Evolutionary conservation across 768 basidiomycete species (phyloP).

Genomic region (Kwoniella dejecticola): DNA sequence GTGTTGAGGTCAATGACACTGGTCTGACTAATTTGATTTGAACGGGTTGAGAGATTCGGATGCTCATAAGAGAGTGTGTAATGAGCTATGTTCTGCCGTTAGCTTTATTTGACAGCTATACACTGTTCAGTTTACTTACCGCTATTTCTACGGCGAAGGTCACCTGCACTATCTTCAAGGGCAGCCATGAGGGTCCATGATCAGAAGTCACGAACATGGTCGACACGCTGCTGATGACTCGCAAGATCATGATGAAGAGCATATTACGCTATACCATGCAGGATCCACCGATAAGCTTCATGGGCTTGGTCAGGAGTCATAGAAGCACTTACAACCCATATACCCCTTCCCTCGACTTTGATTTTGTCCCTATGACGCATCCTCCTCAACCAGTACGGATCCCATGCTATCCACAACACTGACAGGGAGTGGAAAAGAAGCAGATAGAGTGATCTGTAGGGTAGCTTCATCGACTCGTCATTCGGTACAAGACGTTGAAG

Average conservation of each 20-base stretch:
- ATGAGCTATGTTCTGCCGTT: constrained; percentile 20
- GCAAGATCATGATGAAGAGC: constrained; percentile 23
- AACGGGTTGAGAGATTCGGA: constrained; percentile 32
- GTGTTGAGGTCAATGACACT: constrained; percentile 16
- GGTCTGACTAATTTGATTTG: constrained; percentile 36
- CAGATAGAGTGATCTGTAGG: constrained; percentile 53
- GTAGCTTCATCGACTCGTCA: not conserved
- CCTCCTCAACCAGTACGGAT: constrained; percentile 70
- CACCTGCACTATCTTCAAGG: not conserved
- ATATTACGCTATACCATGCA: constrained; percentile 39
- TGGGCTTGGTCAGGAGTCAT: constrained; percentile 5
- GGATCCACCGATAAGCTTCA: not conserved
- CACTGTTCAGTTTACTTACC: constrained; percentile 15
- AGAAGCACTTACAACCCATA: constrained; percentile 45
- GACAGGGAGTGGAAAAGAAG: constrained; percentile 62
- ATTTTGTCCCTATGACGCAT: constrained; percentile 15
- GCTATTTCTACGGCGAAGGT: constrained; percentile 21
- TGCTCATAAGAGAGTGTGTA: constrained; percentile 18
- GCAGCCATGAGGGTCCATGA: not conserved
- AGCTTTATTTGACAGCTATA: not conserved
- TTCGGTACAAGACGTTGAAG: not conserved
- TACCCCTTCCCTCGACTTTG: constrained; percentile 27
- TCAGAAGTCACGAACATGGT: not conserved
- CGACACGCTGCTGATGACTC: constrained; percentile 8
- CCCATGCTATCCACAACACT: constrained; percentile 79